Evolutionary conservation across 2,329 filamentous ascomycete genomes (phyloP).

Genomic region (Venturia effusa): DNA sequence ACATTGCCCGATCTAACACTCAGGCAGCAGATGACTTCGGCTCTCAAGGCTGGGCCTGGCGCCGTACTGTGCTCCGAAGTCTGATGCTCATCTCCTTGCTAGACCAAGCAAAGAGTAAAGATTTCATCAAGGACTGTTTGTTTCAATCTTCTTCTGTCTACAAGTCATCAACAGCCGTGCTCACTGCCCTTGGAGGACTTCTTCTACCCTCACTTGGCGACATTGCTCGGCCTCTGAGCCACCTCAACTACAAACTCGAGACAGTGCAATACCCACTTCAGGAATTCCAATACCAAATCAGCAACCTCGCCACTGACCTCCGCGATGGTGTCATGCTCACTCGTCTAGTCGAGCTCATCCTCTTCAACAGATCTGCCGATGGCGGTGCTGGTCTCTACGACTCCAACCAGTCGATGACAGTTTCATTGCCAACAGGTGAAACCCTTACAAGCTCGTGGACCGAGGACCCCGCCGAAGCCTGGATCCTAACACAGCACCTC

Average conservation of each 20-base stretch:
- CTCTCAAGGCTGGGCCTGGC: slow-evolving; percentile 38
- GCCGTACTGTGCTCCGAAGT: slow-evolving; percentile 45
- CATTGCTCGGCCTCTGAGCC: slow-evolving; percentile 41
- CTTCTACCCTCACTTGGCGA: slow-evolving; percentile 50
- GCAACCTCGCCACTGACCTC: slow-evolving; percentile 51
- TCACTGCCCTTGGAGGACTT: slow-evolving; percentile 41
- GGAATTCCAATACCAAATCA: slow-evolving; percentile 47
- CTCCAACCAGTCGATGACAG: slow-evolving; percentile 29
- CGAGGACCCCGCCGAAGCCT: slow-evolving; percentile 18
- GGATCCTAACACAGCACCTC: slow-evolving; percentile 45
- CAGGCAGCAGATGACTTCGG: slow-evolving; percentile 28
- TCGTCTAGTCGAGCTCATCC: slow-evolving; percentile 46
- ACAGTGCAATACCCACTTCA: slow-evolving; percentile 46
- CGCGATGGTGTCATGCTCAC: slow-evolving; percentile 51
- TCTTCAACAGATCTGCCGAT: slow-evolving; percentile 13
- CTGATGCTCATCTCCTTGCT: slow-evolving; percentile 50
- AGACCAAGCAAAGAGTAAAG: slow-evolving; percentile 39
- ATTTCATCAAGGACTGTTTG: slow-evolving; percentile 31
- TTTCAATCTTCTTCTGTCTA: slow-evolving; percentile 41
- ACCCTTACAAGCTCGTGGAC: slow-evolving; percentile 27
- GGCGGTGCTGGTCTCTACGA: slow-evolving; percentile 11
- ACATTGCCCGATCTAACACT: slow-evolving; percentile 24
- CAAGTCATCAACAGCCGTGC: slow-evolving; percentile 45
- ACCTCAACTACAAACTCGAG: slow-evolving; percentile 45
- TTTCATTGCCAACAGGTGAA: slow-evolving; percentile 36